Evolutionary conservation across 495 filamentous ascomycete species (phyloP).

Genomic region (Hyaloscypha hepaticicola): DNA sequence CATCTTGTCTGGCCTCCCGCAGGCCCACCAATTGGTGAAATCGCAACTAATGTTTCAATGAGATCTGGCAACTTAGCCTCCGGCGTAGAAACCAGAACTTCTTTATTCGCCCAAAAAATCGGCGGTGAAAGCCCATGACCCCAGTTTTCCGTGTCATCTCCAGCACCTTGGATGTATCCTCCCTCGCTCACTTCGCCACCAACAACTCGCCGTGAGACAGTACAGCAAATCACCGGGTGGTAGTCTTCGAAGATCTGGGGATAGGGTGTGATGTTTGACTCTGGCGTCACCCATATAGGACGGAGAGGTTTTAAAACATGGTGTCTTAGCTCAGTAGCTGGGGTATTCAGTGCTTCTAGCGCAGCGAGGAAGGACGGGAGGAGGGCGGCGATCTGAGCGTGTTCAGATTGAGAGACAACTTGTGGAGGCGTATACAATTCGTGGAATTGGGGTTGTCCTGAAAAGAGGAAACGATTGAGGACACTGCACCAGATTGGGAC

Average conservation of each 20-base stretch:
- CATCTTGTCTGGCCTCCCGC: constrained; percentile 2
- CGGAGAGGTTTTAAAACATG: constrained; percentile 57
- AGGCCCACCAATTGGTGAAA: not conserved
- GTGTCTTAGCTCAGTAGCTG: constrained; percentile 33
- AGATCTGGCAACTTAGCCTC: constrained; percentile 66
- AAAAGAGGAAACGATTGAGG: constrained; percentile 78
- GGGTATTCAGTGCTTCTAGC: constrained; percentile 47
- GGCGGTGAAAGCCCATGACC: constrained; percentile 70
- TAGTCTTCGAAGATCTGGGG: constrained; percentile 49
- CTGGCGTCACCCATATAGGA: constrained; percentile 62
- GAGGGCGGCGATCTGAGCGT: constrained; percentile 69
- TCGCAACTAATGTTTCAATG: constrained; percentile 53
- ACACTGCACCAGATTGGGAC: constrained; percentile 91
- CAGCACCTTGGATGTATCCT: constrained; percentile 92
- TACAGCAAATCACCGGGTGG: constrained; percentile 75
- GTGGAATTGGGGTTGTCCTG: constrained; percentile 46
- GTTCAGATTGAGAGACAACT: constrained; percentile 69
- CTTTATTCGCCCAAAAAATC: constrained; percentile 72
- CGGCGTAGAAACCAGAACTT: constrained; percentile 51
- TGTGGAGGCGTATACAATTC: constrained; percentile 62
- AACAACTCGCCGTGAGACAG: constrained; percentile 66
- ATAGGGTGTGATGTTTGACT: constrained; percentile 32
- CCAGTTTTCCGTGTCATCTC: constrained; percentile 92
- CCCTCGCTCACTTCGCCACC: constrained; percentile 64
- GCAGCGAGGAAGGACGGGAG: constrained; percentile 65